These are phyloP conservation scores for Helotiales sp. DNA, from an alignment of 2,329 filamentous ascomycete genomes.

Conservation along the genomic window DNA sequence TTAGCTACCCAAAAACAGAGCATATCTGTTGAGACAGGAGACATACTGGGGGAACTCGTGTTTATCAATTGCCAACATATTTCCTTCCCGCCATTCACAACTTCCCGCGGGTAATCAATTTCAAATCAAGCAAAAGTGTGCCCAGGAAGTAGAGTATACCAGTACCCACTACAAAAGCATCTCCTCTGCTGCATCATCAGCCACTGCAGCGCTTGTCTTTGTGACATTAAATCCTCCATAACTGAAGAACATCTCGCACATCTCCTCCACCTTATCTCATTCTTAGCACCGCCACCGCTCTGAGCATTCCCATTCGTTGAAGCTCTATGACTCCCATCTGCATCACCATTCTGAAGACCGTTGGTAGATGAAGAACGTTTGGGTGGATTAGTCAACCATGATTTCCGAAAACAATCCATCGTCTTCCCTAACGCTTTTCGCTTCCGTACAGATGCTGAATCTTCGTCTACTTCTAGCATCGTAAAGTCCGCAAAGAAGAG, in stretches of 20 bases:
- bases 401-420: conserved; percentile 35
- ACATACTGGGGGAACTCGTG: too few relatives aligned
- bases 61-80: too few relatives aligned
- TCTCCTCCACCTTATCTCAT: conserved; percentile 31
- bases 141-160: conserved; percentile 33
- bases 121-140: conserved; percentile 28
- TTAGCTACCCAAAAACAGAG: too few relatives aligned
- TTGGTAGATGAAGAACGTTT: not conserved
- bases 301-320: not conserved
- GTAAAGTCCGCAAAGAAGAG: conserved; percentile 37
- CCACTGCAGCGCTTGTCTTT: conserved; percentile 35
- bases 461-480: conserved; percentile 34
- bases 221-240: conserved; percentile 35
- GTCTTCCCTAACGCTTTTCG: conserved; percentile 23
- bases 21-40: too few relatives aligned
- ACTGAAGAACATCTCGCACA: conserved; percentile 37
- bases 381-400: conserved; percentile 30
- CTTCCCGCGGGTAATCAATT: too few relatives aligned
- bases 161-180: conserved; percentile 37
- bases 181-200: conserved; percentile 36
- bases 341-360: not conserved
- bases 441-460: conserved; percentile 20
- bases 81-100: too few relatives aligned
- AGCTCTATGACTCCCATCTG: not conserved
- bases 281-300: conserved; percentile 1